A percentile compares a stretch with the other conserved stretches of the same genome.
phyloP scores from a whole-genome alignment of 1,284 basidiomycete genomes.

The Singerocomus rubriflavus region DNA sequence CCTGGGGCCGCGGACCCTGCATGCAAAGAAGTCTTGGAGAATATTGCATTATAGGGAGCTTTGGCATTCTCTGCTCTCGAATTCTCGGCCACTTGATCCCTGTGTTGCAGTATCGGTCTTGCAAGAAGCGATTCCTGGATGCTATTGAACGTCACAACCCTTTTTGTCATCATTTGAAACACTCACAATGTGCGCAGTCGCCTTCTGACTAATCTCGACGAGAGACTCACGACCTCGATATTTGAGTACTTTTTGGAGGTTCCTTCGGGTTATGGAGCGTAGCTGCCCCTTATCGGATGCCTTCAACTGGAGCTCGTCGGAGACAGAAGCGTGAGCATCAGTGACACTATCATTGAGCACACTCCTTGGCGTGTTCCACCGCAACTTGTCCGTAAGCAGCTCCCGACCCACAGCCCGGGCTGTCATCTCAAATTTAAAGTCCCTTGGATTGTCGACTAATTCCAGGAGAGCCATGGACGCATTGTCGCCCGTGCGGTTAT shows the following conservation, averaged over 20 bases:
- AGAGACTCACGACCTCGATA: constrained; percentile 49
- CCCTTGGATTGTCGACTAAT: constrained; percentile 90
- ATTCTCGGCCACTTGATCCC: constrained; percentile 24
- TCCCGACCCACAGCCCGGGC: constrained; percentile 84
- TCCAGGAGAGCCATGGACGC: constrained; percentile 92
- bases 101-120: constrained; percentile 39
- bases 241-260: constrained; percentile 64
- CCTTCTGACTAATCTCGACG: constrained; percentile 43
- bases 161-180: background rate
- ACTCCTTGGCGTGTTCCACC: constrained; percentile 40
- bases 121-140: constrained; percentile 53
- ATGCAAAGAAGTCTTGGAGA: constrained; percentile 34
- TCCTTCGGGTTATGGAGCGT: constrained; percentile 62
- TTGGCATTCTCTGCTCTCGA: constrained; percentile 35
- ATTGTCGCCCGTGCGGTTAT: constrained; percentile 88
- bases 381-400: constrained; percentile 53
- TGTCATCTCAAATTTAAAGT: constrained; percentile 84
- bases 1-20: constrained; percentile 51
- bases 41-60: constrained; percentile 20
- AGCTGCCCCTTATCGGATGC: constrained; percentile 43
- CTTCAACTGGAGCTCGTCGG: constrained; percentile 43
- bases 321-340: constrained; percentile 46
- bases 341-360: constrained; percentile 50
- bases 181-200: constrained; percentile 49
- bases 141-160: constrained; percentile 4